Conservation (phyloP, 1,139 yeast genomes). For the Yamadazyma atmosphaerica region DNA sequence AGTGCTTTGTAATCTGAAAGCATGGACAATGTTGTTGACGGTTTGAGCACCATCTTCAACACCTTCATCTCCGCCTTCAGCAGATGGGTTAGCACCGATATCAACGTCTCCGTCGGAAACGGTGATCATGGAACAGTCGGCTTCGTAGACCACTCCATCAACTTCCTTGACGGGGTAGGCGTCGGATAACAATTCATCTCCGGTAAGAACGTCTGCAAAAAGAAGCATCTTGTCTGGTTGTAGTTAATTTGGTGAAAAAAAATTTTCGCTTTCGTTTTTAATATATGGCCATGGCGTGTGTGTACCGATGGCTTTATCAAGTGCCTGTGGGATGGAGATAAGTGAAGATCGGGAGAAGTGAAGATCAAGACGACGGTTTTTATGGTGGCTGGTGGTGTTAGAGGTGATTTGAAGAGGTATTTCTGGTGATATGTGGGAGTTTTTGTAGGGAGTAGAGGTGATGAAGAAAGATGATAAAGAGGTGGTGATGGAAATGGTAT, state of each 20-base stretch:
- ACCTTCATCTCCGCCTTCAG: slow-evolving; percentile 86
- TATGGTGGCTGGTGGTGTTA: no score
- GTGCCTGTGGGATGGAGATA: no score
- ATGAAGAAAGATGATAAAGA: no score
- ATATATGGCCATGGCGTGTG: not conserved
- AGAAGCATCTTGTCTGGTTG: slow-evolving; percentile 37
- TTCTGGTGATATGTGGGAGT: no score
- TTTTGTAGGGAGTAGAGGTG: no score
- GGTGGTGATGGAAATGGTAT: no score
- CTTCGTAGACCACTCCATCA: slow-evolving; percentile 92
- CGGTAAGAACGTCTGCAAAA: slow-evolving; percentile 75
- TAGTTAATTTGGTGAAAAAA: slow-evolving; percentile 5
- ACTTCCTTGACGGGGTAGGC: slow-evolving; percentile 89
- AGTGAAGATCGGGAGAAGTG: no score
- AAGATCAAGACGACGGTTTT: no score
- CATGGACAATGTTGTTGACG: slow-evolving; percentile 97
- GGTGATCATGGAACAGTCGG: slow-evolving; percentile 85
- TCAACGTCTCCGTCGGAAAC: slow-evolving; percentile 78
- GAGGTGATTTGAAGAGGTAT: no score
- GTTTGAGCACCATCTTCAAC: slow-evolving; percentile 82
- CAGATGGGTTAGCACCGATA: slow-evolving; percentile 99
- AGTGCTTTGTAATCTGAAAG: slow-evolving; percentile 96
- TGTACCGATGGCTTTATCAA: not conserved
- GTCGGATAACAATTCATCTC: slow-evolving; percentile 96
- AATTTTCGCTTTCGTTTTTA: slow-evolving; percentile 2